These are phyloP conservation scores for Penicillium soppii DNA, from an alignment of 495 filamentous ascomycete species.

Conservation along the genomic window DNA sequence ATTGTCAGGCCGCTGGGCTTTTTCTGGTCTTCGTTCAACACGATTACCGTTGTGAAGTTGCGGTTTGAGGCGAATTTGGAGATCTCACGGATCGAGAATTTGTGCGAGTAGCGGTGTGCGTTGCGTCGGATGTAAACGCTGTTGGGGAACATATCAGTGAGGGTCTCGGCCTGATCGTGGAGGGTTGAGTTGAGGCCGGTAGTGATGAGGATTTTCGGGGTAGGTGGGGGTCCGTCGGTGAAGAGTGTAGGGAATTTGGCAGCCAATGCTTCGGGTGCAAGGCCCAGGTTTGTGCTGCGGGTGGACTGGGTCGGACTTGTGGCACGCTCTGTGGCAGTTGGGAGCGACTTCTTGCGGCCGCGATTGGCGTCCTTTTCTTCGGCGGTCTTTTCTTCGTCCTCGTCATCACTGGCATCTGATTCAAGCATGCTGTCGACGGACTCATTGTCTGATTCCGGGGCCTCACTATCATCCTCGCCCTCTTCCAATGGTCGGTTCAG, in stretches of 20 bases:
- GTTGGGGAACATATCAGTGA: conserved; percentile 83
- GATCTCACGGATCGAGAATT: conserved; percentile 89
- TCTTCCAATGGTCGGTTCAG: conserved; percentile 36
- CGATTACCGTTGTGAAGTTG: conserved; percentile 73
- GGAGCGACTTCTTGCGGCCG: conserved; percentile 35
- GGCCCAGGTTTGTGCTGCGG: conserved; percentile 67
- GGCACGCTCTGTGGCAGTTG: conserved; percentile 53
- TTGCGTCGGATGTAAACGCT: conserved; percentile 82
- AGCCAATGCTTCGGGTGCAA: conserved; percentile 66
- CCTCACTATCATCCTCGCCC: conserved; percentile 37
- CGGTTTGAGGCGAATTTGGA: conserved; percentile 77
- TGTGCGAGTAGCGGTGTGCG: conserved; percentile 74
- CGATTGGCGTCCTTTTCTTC: conserved; percentile 40
- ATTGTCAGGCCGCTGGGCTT: conserved; percentile 72
- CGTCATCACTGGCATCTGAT: conserved; percentile 46
- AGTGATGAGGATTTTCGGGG: conserved; percentile 84
- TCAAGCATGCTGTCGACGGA: conserved; percentile 73
- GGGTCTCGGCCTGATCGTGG: conserved; percentile 73
- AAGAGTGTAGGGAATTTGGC: conserved; percentile 83
- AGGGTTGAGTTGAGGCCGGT: conserved; percentile 82
- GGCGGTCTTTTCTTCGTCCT: conserved; percentile 41
- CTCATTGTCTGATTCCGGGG: conserved; percentile 53
- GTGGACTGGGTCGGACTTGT: conserved; percentile 61
- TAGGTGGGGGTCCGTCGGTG: conserved; percentile 51
- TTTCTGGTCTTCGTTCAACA: conserved; percentile 85